Evolutionary conservation across 805 yeast genomes (phyloP).

Genomic region (Danielia reshetovae): DNA sequence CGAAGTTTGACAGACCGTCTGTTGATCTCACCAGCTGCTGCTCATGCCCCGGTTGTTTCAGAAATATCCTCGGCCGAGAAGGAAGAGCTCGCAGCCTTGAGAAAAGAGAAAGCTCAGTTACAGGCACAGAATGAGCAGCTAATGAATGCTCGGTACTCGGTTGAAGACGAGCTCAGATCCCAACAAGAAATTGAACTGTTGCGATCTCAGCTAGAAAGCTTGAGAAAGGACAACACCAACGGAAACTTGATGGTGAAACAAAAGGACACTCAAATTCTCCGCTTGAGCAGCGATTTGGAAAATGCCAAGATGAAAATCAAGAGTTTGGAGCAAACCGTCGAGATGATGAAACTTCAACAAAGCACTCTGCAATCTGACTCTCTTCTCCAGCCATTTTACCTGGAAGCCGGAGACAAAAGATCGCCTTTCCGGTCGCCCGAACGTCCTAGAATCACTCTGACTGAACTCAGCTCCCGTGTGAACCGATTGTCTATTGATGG

Average conservation of each 20-base stretch:
- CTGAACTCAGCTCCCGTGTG: constrained; percentile 40
- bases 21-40: constrained; percentile 22
- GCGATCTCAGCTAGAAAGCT: constrained; percentile 32
- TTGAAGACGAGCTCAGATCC: constrained; percentile 22
- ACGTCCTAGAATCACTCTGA: constrained; percentile 22
- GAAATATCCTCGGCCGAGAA: constrained; percentile 24
- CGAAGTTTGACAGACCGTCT: constrained; percentile 44
- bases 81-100: constrained; percentile 47
- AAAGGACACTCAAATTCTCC: constrained; percentile 62
- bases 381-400: constrained; percentile 3
- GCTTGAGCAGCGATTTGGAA: constrained; percentile 61
- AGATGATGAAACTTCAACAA: constrained; percentile 26
- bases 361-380: constrained; percentile 10
- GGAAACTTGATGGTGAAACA: constrained; percentile 53
- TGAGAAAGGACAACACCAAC: constrained; percentile 49
- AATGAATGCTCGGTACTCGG: constrained; percentile 21
- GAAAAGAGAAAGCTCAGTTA: constrained; percentile 53
- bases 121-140: constrained; percentile 16
- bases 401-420: neutral
- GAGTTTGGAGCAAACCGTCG: constrained; percentile 48
- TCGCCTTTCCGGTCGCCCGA: constrained; percentile 15
- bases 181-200: constrained; percentile 22
- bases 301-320: constrained; percentile 48
- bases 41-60: constrained; percentile 6
- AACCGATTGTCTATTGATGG: constrained; percentile 37